These are phyloP conservation scores for Fusarium brevicatenulatum DNA, from an alignment of 2,329 filamentous ascomycete species.

Conservation along the genomic window DNA sequence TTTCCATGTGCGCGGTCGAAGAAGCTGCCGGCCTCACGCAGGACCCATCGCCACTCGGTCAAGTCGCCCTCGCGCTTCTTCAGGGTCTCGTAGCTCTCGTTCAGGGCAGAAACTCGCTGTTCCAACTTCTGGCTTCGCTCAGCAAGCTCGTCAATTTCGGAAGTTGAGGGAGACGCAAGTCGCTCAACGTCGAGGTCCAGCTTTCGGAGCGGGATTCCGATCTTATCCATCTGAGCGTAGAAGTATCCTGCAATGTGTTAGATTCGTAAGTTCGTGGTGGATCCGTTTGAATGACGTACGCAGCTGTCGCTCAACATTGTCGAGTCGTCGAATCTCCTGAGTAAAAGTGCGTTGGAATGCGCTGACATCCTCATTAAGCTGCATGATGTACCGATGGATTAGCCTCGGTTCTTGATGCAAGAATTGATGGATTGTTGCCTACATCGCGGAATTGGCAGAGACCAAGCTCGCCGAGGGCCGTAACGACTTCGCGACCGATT, in stretches of 20 bases:
- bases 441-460: constrained; percentile 98
- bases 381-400: constrained; percentile 25
- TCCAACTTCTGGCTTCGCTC: constrained; percentile 94
- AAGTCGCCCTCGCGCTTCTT: constrained; percentile 98
- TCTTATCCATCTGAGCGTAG: constrained; percentile 94
- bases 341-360: constrained; percentile 98
- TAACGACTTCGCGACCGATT: constrained; percentile 97
- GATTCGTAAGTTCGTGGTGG: constrained; percentile 18
- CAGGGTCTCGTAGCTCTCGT: constrained; percentile 97
- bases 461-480: constrained; percentile 93
- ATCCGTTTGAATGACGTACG: constrained; percentile 67
- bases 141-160: constrained; percentile 94
- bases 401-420: constrained; percentile 20
- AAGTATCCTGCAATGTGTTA: constrained; percentile 79
- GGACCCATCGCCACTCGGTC: constrained; percentile 97
- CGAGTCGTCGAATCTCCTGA: constrained; percentile 94
- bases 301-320: constrained; percentile 98
- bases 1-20: constrained; percentile 97
- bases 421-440: constrained; percentile 52
- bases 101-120: constrained; percentile 88
- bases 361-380: constrained; percentile 93
- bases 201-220: constrained; percentile 84
- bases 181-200: constrained; percentile 91
- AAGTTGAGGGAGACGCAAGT: constrained; percentile 86
- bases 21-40: constrained; percentile 95